Conservation (phyloP, 805 yeast genomes). For the Clavispora santaluciae region DNA sequence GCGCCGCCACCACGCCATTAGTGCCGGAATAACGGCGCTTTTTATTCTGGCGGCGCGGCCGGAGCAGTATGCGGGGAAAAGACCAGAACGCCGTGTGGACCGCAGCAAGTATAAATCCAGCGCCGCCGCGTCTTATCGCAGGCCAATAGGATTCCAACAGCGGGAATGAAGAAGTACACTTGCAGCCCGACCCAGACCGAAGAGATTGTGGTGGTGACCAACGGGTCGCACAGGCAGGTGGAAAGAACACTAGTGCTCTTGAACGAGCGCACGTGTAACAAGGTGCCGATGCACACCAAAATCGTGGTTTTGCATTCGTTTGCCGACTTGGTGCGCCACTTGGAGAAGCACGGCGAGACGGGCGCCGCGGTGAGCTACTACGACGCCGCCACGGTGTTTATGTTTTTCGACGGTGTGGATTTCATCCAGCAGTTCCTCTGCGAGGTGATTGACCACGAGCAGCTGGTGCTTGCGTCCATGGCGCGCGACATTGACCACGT, state of each 20-base stretch:
- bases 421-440: constrained; percentile 28
- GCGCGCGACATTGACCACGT: constrained; percentile 3
- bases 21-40: neutral
- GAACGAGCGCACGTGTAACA: constrained; percentile 18
- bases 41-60: neutral
- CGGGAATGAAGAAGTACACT: constrained; percentile 29
- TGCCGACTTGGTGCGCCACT: constrained; percentile 16
- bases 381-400: constrained; percentile 29
- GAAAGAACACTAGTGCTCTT: constrained; percentile 22
- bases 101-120: neutral
- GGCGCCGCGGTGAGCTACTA: constrained; percentile 9
- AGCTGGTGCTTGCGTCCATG: constrained; percentile 6
- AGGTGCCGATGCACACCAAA: constrained; percentile 18
- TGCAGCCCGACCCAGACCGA: constrained; percentile 29
- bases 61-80: neutral
- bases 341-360: constrained; percentile 3
- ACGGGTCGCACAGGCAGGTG: constrained; percentile 29
- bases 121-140: constrained; percentile 1
- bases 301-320: constrained; percentile 24
- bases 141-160: constrained; percentile 3
- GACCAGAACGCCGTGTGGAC: constrained; percentile 5
- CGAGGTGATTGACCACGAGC: constrained; percentile 26
- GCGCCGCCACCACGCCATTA: neutral
- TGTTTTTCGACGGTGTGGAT: constrained; percentile 34
- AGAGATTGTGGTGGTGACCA: constrained; percentile 32